Evolutionary conservation across 108 stramenopile species (phyloP).

Genomic region (Hondaea fermentalgiana): DNA sequence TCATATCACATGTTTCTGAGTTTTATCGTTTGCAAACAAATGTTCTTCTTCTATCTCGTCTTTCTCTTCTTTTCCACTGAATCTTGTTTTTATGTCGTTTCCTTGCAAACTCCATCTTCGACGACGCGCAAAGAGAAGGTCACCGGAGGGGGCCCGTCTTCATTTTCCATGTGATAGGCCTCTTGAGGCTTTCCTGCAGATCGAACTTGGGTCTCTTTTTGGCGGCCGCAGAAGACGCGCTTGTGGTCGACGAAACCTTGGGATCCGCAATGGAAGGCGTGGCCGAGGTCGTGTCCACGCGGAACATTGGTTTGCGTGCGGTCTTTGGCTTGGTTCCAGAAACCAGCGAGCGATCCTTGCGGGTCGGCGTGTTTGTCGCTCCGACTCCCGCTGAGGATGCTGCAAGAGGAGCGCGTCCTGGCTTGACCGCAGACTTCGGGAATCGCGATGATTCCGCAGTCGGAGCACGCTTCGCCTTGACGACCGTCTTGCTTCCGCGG

Average conservation of each 20-base stretch:
- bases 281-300: too few relatives aligned
- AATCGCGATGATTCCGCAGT: too few relatives aligned
- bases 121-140: neutral
- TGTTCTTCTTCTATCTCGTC: neutral
- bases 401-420: neutral
- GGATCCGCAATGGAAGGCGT: too few relatives aligned
- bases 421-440: too few relatives aligned
- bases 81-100: neutral
- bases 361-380: neutral
- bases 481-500: neutral
- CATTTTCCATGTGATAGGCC: conserved; percentile 11
- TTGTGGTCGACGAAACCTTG: too few relatives aligned
- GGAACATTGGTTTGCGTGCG: neutral
- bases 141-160: neutral
- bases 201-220: neutral
- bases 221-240: neutral
- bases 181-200: neutral
- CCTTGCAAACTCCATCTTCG: neutral
- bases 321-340: neutral
- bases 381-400: neutral
- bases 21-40: too few relatives aligned
- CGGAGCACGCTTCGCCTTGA: too few relatives aligned
- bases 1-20: too few relatives aligned
- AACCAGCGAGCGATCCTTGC: neutral
- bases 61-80: neutral